Conservation (phyloP, 2,329 filamentous ascomycete species). For the Pezicula rhizophila region DNA sequence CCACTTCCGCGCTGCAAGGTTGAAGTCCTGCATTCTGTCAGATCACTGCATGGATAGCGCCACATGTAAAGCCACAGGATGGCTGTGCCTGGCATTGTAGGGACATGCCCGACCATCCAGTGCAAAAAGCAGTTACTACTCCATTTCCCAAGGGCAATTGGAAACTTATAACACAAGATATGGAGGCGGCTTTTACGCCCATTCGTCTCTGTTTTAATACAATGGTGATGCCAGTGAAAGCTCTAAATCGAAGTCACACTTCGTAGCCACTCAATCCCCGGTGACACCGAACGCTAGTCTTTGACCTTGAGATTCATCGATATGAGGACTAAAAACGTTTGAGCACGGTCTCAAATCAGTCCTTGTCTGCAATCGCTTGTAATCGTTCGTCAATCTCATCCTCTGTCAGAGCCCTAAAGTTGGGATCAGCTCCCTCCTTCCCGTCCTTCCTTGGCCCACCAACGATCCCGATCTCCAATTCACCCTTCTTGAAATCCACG, state of each 20-base stretch:
- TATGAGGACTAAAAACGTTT: neutral
- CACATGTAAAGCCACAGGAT: constrained; percentile 17
- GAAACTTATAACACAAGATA: constrained; percentile 17
- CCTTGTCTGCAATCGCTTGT: constrained; percentile 97
- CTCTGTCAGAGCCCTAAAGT: constrained; percentile 85
- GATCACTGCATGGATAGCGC: constrained; percentile 7
- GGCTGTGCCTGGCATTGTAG: constrained; percentile 12
- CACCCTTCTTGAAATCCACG: constrained; percentile 99
- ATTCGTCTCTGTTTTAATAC: constrained; percentile 16
- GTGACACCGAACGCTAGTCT: constrained; percentile 19
- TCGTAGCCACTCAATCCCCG: constrained; percentile 9
- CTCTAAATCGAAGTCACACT: constrained; percentile 6
- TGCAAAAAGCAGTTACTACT: neutral
- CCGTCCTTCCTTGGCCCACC: constrained; percentile 80
- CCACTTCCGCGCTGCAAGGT: constrained; percentile 5
- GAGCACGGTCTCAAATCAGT: constrained; percentile 45
- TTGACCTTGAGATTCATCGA: neutral
- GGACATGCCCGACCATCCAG: neutral
- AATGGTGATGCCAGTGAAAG: constrained; percentile 9
- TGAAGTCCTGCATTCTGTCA: constrained; percentile 11
- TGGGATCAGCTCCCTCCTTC: constrained; percentile 70
- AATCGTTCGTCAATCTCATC: constrained; percentile 98
- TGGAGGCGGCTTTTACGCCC: constrained; percentile 16
- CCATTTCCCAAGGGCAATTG: constrained; percentile 6
- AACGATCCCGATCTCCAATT: constrained; percentile 96